phyloP scores from a whole-genome alignment of 2,329 filamentous ascomycete genomes.

The Xylariaceae sp. region DNA sequence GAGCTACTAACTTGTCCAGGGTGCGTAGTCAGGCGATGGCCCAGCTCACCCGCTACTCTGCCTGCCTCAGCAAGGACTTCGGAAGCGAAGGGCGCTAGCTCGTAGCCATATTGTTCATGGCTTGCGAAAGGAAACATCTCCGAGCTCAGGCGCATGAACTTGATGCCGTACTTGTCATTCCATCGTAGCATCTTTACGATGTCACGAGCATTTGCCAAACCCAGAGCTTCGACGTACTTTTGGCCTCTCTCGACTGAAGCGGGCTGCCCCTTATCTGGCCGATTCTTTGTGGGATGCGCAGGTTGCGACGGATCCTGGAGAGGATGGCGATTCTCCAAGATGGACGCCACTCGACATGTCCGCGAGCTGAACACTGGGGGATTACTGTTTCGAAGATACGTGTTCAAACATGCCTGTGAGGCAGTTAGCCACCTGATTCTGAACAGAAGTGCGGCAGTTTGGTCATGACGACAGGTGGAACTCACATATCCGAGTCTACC shows the following conservation, averaged over 20 bases:
- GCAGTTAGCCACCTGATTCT: slow-evolving; percentile 13
- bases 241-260: slow-evolving; percentile 62
- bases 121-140: slow-evolving; percentile 98
- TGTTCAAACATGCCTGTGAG: slow-evolving; percentile 75
- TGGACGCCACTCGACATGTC: slow-evolving; percentile 85
- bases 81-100: slow-evolving; percentile 74
- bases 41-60: slow-evolving; percentile 67
- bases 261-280: slow-evolving; percentile 68
- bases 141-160: slow-evolving; percentile 84
- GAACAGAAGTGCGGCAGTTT: not conserved
- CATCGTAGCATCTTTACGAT: slow-evolving; percentile 80
- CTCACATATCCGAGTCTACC: slow-evolving; percentile 82
- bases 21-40: slow-evolving; percentile 83
- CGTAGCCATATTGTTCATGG: slow-evolving; percentile 81
- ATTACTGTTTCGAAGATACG: slow-evolving; percentile 75
- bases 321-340: slow-evolving; percentile 82
- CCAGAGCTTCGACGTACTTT: slow-evolving; percentile 69
- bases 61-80: slow-evolving; percentile 73
- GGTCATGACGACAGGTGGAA: slow-evolving; percentile 15
- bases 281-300: slow-evolving; percentile 78
- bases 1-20: slow-evolving; percentile 60
- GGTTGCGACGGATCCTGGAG: slow-evolving; percentile 69
- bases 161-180: slow-evolving; percentile 90
- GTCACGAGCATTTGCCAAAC: slow-evolving; percentile 76
- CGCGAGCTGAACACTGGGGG: slow-evolving; percentile 85